Percentiles rank a stretch among this genome's conserved stretches.
Conservation (phyloP, 495 filamentous ascomycete species). For the Aspergillus carlsbadensis region DNA sequence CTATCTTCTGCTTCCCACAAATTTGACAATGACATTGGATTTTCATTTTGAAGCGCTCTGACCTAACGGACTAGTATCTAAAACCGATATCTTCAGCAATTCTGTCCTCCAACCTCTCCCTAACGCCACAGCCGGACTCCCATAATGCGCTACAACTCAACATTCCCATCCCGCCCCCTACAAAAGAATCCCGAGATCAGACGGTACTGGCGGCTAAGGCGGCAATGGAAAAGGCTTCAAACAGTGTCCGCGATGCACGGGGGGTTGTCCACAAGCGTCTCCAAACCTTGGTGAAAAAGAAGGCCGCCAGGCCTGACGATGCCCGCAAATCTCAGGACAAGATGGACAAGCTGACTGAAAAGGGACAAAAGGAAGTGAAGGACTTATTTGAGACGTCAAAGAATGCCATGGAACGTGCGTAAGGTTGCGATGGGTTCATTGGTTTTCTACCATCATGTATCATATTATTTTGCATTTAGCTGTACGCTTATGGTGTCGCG, state of each 20-base stretch:
- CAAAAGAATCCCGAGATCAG: slow-evolving; percentile 56
- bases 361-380: slow-evolving; percentile 64
- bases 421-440: not conserved
- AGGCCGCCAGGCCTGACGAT: slow-evolving; percentile 63
- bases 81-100: slow-evolving; percentile 74
- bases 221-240: slow-evolving; percentile 59
- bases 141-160: slow-evolving; percentile 70
- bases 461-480: too few relatives aligned
- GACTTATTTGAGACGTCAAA: slow-evolving; percentile 64
- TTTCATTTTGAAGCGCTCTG: not conserved
- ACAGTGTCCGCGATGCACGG: slow-evolving; percentile 54
- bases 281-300: slow-evolving; percentile 56
- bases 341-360: slow-evolving; percentile 76
- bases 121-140: slow-evolving; percentile 69
- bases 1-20: not conserved
- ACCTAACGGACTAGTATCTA: slow-evolving; percentile 47
- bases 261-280: slow-evolving; percentile 62
- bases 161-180: slow-evolving; percentile 68
- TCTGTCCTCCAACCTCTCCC: slow-evolving; percentile 62
- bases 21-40: not conserved
- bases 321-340: slow-evolving; percentile 61
- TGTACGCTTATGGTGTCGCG: not conserved
- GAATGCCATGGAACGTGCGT: slow-evolving; percentile 54
- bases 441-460: too few relatives aligned
- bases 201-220: slow-evolving; percentile 55